phyloP scores from a whole-genome alignment of 1,284 basidiomycete genomes.

The Malassezia sp. region DNA sequence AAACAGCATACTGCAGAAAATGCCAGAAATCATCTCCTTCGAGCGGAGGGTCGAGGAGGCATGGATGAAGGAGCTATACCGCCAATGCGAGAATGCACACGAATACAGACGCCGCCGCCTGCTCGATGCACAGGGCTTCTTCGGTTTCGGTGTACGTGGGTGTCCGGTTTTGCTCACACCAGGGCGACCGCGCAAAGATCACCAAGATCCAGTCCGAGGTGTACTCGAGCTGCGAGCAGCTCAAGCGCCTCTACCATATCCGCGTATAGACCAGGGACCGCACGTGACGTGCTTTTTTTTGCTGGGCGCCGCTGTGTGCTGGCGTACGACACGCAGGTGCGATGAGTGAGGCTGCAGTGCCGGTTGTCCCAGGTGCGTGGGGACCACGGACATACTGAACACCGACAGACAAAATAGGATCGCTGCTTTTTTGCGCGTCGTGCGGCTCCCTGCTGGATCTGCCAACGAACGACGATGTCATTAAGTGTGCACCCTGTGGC shows the following conservation, averaged over 20 bases:
- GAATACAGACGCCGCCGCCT: conserved; percentile 12
- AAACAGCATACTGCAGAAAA: conserved; percentile 15
- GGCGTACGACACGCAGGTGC: not conserved
- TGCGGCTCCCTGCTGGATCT: conserved; percentile 81
- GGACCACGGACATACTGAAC: not conserved
- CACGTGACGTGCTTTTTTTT: too few species aligned
- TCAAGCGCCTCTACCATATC: conserved; percentile 23
- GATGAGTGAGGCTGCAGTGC: conserved; percentile 2
- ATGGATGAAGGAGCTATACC: conserved; percentile 18
- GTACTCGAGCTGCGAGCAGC: conserved; percentile 39
- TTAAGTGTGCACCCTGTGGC: conserved; percentile 77
- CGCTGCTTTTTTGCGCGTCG: conserved; percentile 80
- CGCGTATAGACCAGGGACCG: conserved; percentile 3
- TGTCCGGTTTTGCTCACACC: conserved; percentile 2
- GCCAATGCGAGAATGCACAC: conserved; percentile 15
- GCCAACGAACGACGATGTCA: conserved; percentile 64
- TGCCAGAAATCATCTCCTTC: conserved; percentile 19
- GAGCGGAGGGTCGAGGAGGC: conserved; percentile 13
- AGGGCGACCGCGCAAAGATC: conserved; percentile 29
- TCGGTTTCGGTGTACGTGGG: conserved; percentile 14
- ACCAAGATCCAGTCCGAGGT: conserved; percentile 30
- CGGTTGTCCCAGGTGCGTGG: conserved; percentile 1
- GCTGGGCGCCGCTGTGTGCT: too few species aligned
- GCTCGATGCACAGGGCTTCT: conserved; percentile 14
- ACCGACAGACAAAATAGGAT: conserved; percentile 54